A percentile compares a stretch with the other conserved stretches of the same genome.
These are phyloP conservation scores for Prunus fruticosa DNA, from an alignment of 306 rosid species.

Conservation along the genomic window DNA sequence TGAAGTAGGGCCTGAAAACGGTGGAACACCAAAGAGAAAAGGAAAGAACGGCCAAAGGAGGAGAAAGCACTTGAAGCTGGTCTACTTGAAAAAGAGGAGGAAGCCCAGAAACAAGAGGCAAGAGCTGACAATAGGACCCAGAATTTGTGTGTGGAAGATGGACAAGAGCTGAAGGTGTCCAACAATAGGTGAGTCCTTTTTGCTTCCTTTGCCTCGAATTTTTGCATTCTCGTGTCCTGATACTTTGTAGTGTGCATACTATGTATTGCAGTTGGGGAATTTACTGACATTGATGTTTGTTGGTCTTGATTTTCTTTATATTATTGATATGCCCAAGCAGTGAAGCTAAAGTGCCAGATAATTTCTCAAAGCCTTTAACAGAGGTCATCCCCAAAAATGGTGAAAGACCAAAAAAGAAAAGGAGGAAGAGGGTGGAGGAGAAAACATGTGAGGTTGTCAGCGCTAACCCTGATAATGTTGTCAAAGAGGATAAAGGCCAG, in stretches of 20 bases:
- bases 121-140: not conserved
- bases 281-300: not conserved
- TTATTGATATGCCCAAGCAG: slow-evolving; percentile 19
- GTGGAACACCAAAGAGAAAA: slow-evolving; percentile 29
- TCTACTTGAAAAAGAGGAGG: not conserved
- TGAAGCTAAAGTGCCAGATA: slow-evolving; percentile 24
- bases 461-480: slow-evolving; percentile 12
- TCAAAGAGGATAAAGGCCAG: slow-evolving; percentile 25
- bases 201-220: not conserved
- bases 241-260: not conserved
- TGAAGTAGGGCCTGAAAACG: slow-evolving; percentile 19
- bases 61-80: slow-evolving; percentile 19
- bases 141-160: slow-evolving; percentile 14
- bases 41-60: slow-evolving; percentile 22
- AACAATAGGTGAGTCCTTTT: slow-evolving; percentile 39
- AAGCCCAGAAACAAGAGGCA: not conserved
- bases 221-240: not conserved
- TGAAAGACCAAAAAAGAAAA: slow-evolving; percentile 42
- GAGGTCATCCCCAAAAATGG: slow-evolving; percentile 23
- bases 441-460: slow-evolving; percentile 16
- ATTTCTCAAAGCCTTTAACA: slow-evolving; percentile 22
- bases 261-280: not conserved
- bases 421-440: slow-evolving; percentile 31
- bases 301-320: slow-evolving; percentile 4
- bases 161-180: slow-evolving; percentile 1